Evolutionary conservation across 345 rosid genomes (phyloP).

Genomic region (Streptanthus diversifolius): DNA sequence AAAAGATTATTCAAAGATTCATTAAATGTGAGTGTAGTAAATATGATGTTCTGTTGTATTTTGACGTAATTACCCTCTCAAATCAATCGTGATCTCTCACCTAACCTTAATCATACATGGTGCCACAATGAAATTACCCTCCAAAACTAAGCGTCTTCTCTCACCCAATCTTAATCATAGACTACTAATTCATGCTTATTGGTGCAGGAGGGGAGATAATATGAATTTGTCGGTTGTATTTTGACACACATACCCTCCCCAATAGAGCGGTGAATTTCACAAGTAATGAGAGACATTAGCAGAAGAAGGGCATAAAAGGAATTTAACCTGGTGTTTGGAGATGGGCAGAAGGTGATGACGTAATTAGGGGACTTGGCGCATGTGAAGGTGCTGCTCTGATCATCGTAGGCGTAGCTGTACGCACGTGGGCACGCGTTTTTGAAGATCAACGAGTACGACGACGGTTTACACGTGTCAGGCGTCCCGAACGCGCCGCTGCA

Average conservation of each 20-base stretch:
- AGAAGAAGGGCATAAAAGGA: background rate
- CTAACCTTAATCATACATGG: background rate
- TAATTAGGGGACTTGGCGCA: conserved; percentile 68
- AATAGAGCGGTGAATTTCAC: background rate
- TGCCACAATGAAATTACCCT: background rate
- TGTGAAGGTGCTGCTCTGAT: conserved; percentile 87
- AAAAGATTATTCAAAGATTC: conserved; percentile 10
- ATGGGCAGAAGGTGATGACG: conserved; percentile 83
- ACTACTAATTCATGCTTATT: conserved; percentile 3
- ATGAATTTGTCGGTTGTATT: background rate
- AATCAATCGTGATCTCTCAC: background rate
- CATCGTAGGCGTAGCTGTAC: conserved; percentile 98
- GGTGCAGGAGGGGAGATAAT: background rate
- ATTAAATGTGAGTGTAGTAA: background rate
- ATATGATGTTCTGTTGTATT: background rate
- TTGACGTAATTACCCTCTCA: background rate
- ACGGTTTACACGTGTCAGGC: conserved; percentile 77
- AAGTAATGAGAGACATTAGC: background rate
- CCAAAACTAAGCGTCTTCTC: background rate
- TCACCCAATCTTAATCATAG: conserved; percentile 2
- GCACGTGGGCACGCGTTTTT: conserved; percentile 86
- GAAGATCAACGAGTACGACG: conserved; percentile 66
- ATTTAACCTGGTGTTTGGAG: conserved; percentile 66
- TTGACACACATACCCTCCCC: background rate
- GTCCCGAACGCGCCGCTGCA: conserved; percentile 68